Base-by-base conservation (phyloP, 2,329 filamentous ascomycete species). In the Colletotrichum spaethianum region DNA sequence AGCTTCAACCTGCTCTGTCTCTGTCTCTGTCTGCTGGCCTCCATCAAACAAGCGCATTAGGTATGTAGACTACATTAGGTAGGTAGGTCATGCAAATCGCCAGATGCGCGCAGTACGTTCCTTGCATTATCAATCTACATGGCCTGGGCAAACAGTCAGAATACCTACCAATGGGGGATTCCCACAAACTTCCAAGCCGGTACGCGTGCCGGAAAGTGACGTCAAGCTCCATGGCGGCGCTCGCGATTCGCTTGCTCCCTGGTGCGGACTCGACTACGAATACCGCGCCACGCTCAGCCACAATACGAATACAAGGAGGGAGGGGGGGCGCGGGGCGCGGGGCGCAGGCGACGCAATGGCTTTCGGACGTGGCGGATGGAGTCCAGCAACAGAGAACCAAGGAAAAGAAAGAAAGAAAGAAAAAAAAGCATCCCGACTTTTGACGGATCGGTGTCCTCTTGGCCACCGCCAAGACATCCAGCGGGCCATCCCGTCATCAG, bases 401-500 rank as follows among this genome's bases (percentile, higher is more conserved):
- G 28, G 7, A n/a, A n/a, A n/a, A n/a, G n/a, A n/a, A n/a, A n/a
- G n/a, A n/a, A n/a, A n/a, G n/a, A n/a, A n/a, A n/a, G n/a, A n/a
- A n/a, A n/a, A n/a, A 28, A 53, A 61, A 46, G 20, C 53, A 70
- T 67, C 55, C 53, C 31, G 44, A 46, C 63, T 48, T 48, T 48
- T 50, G n/a, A 52, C 16, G 12, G 14, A 59, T 16, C 31, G 44
- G 4, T 38, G 31, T 16, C 53, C 40, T 56, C 40, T 36, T 36
- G 42, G n/a, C 42, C 50, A 44, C 44, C 33, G 57, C 64, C 69
- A 59, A 72, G 57, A 60, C 23, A 33, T 57, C 20, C 33, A 18
- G 64, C 50, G 57, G 63, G 20, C 60, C 68, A 67, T 72, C 69
- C 68, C 57, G 50, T 71, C 57, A 59, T 63, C 56, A 67, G 55